phyloP scores from a whole-genome alignment of 2,329 filamentous ascomycete genomes.

The Epichloe festucae region DNA sequence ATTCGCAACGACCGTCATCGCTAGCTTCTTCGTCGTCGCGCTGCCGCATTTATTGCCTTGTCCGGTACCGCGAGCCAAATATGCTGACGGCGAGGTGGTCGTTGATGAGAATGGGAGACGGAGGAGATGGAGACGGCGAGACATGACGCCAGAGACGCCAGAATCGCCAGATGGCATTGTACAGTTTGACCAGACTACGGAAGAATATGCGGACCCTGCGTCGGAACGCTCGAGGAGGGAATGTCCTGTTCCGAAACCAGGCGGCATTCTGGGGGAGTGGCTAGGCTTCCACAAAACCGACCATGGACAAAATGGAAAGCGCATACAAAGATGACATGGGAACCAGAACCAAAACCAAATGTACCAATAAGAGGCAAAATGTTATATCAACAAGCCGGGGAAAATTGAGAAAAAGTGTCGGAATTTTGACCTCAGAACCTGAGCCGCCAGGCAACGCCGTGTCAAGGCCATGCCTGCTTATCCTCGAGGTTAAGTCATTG shows the following conservation, averaged over 20 bases:
- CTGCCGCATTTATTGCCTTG: conserved; percentile 86
- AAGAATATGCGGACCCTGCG: conserved; percentile 21
- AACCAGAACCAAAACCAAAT: not conserved
- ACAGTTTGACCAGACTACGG: conserved; percentile 29
- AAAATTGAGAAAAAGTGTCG: not conserved
- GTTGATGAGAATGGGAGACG: conserved; percentile 33
- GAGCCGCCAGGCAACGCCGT: no score
- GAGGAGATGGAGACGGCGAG: conserved; percentile 29
- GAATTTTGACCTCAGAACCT: no score
- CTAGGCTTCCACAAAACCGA: conserved; percentile 49
- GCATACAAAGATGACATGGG: conserved; percentile 12
- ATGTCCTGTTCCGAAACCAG: conserved; percentile 86
- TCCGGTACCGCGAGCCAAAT: conserved; percentile 63
- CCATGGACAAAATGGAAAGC: conserved; percentile 10
- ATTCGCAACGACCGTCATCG: conserved; percentile 82
- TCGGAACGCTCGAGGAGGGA: conserved; percentile 46
- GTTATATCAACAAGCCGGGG: not conserved
- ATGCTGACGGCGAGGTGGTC: conserved; percentile 53
- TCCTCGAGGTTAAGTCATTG: no score
- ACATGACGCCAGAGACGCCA: conserved; percentile 18
- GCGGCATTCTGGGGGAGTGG: conserved; percentile 58
- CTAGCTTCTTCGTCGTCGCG: conserved; percentile 84
- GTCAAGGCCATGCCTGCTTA: no score
- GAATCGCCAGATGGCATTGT: conserved; percentile 34
- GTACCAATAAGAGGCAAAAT: not conserved